A percentile compares a stretch with the other conserved stretches of the same genome.
phyloP scores from a whole-genome alignment of 495 filamentous ascomycete genomes.

The Penicillium bialowiezense region DNA sequence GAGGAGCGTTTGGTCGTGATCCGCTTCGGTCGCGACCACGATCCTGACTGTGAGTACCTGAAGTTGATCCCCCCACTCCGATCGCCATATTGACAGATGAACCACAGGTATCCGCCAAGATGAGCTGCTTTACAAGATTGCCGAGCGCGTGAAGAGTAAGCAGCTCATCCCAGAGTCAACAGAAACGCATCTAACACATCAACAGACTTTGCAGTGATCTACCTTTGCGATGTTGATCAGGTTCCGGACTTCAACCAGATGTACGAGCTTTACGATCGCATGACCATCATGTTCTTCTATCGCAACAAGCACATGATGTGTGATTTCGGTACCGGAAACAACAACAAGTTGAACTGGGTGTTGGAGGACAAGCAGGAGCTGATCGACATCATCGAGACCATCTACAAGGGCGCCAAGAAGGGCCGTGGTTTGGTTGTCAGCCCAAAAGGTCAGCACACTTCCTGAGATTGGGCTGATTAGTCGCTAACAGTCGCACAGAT shows the following conservation, averaged over 20 bases:
- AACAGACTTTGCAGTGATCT: constrained; percentile 71
- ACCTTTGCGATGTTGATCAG: constrained; percentile 94
- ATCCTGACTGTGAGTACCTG: constrained; percentile 51
- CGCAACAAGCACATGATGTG: constrained; percentile 99
- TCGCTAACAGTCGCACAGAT: constrained; percentile 45
- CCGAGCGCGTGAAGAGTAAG: constrained; percentile 46
- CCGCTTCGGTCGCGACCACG: constrained; percentile 80
- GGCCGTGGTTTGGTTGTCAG: constrained; percentile 93
- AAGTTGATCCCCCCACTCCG: not conserved
- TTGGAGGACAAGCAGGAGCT: constrained; percentile 98
- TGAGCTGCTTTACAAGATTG: constrained; percentile 80
- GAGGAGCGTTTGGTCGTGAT: constrained; percentile 97
- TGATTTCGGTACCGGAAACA: constrained; percentile 97
- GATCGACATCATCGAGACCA: constrained; percentile 97
- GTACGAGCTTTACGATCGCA: constrained; percentile 74
- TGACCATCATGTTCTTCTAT: constrained; percentile 89
- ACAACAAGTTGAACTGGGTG: constrained; percentile 97
- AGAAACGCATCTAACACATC: not conserved
- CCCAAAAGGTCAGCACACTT: constrained; percentile 62
- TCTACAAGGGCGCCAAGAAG: constrained; percentile 97
- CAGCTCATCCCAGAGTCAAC: not conserved
- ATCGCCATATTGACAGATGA: constrained; percentile 14
- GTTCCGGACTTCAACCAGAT: constrained; percentile 98
- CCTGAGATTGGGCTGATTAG: not conserved
- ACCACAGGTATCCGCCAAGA: constrained; percentile 78